phyloP scores from a whole-genome alignment of 2,329 filamentous ascomycete species.

The Phialocephala sp. region DNA sequence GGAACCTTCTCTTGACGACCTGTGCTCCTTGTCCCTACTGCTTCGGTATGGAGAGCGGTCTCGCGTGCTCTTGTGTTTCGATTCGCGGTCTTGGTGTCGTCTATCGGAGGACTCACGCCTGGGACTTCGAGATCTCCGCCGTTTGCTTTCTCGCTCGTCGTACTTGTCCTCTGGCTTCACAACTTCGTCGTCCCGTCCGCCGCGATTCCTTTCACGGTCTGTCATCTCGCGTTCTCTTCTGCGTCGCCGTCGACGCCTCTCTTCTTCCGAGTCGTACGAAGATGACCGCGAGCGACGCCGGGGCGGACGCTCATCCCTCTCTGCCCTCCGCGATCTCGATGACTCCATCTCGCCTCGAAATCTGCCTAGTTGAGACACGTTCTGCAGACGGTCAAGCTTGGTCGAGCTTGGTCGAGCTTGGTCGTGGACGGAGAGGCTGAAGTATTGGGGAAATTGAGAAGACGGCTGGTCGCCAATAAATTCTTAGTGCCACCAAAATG shows the following conservation, averaged over 20 bases:
- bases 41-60: constrained; percentile 37
- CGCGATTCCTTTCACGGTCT: constrained; percentile 18
- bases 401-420: constrained; percentile 18
- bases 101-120: constrained; percentile 28
- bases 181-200: constrained; percentile 12
- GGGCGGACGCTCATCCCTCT: constrained; percentile 28
- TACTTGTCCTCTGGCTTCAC: constrained; percentile 27
- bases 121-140: constrained; percentile 41
- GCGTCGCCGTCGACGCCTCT: constrained; percentile 13
- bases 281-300: constrained; percentile 34
- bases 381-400: constrained; percentile 6
- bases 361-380: constrained; percentile 12
- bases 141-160: constrained; percentile 34
- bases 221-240: constrained; percentile 22
- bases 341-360: constrained; percentile 29
- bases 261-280: constrained; percentile 39
- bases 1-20: constrained; percentile 33
- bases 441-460: neutral
- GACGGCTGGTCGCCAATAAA: constrained; percentile 9
- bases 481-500: neutral
- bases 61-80: constrained; percentile 35
- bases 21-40: constrained; percentile 28
- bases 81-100: constrained; percentile 34
- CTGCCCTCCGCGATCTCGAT: constrained; percentile 17
- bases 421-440: constrained; percentile 14